phyloP scores from a whole-genome alignment of 208 protist species.

The Naegleria lovaniensis region DNA sequence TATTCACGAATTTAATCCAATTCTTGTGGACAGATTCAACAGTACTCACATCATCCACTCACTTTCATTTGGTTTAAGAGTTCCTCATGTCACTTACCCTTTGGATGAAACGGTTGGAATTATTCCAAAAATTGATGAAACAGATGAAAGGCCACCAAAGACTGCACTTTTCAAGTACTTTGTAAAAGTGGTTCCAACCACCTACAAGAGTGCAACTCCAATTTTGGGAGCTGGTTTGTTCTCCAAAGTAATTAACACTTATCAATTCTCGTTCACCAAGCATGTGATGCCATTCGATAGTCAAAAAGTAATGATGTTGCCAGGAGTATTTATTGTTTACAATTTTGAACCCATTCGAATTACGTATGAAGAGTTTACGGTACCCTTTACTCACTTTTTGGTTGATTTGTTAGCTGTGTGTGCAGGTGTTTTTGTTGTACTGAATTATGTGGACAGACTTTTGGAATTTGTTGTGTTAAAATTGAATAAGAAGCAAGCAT shows the following conservation, averaged over 20 bases:
- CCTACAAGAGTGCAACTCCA: slow-evolving; percentile 44
- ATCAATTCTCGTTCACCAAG: slow-evolving; percentile 78
- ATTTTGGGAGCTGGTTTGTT: slow-evolving; percentile 14
- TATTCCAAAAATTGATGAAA: slow-evolving; percentile 30
- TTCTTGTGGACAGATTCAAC: slow-evolving; percentile 53
- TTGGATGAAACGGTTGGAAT: slow-evolving; percentile 53
- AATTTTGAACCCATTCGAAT: slow-evolving; percentile 66
- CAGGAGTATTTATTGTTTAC: slow-evolving; percentile 74
- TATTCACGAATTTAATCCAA: slow-evolving; percentile 58
- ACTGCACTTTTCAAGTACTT: slow-evolving; percentile 73
- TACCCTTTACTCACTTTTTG: slow-evolving; percentile 49
- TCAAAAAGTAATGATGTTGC: slow-evolving; percentile 37
- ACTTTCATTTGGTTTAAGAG: slow-evolving; percentile 66
- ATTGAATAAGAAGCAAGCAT: not conserved
- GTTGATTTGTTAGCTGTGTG: slow-evolving; percentile 69
- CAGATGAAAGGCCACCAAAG: slow-evolving; percentile 18
- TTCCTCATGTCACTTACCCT: slow-evolving; percentile 60
- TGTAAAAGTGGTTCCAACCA: slow-evolving; percentile 69
- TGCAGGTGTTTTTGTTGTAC: slow-evolving; percentile 70
- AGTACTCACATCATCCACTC: slow-evolving; percentile 66
- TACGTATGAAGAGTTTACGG: slow-evolving; percentile 42
- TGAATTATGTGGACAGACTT: slow-evolving; percentile 54
- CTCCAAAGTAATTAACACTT: slow-evolving; percentile 51
- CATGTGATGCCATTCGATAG: slow-evolving; percentile 49
- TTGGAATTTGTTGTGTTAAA: not conserved